phyloP scores from a whole-genome alignment of 306 rosid genomes.

The Abrus pulchellus region DNA sequence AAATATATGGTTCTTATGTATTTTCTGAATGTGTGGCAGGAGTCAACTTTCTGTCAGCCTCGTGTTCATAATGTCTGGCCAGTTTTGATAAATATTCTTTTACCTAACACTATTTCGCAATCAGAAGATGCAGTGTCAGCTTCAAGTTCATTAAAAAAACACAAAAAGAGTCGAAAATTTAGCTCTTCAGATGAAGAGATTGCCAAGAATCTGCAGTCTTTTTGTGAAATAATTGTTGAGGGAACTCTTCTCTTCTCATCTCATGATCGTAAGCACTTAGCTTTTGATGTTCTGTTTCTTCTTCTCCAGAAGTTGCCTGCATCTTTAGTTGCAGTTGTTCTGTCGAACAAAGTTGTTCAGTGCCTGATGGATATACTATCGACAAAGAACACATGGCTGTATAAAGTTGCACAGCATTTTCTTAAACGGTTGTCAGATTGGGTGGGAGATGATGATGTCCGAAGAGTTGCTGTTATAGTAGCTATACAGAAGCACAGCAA shows the following conservation, averaged over 20 bases:
- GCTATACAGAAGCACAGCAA: slow-evolving; percentile 95
- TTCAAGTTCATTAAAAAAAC: slow-evolving; percentile 83
- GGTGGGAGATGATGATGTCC: slow-evolving; percentile 81
- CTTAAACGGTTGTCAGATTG: slow-evolving; percentile 76
- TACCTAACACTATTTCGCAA: slow-evolving; percentile 75
- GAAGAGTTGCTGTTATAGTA: slow-evolving; percentile 85
- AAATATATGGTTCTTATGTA: slow-evolving; percentile 22
- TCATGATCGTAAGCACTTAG: slow-evolving; percentile 96
- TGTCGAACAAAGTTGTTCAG: slow-evolving; percentile 89
- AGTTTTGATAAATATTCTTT: slow-evolving; percentile 70
- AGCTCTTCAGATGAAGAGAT: slow-evolving; percentile 89
- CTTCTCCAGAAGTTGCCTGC: slow-evolving; percentile 84
- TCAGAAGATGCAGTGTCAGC: slow-evolving; percentile 69
- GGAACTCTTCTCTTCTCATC: slow-evolving; percentile 92
- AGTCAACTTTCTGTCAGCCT: slow-evolving; percentile 96
- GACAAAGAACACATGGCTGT: slow-evolving; percentile 83
- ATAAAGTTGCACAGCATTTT: slow-evolving; percentile 81
- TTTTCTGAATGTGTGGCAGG: slow-evolving; percentile 66
- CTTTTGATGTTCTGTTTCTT: slow-evolving; percentile 80
- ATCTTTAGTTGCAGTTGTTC: slow-evolving; percentile 67
- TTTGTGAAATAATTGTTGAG: slow-evolving; percentile 83
- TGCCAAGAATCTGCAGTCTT: slow-evolving; percentile 66
- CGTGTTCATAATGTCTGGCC: slow-evolving; percentile 94
- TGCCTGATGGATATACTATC: slow-evolving; percentile 87
- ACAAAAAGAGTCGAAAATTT: slow-evolving; percentile 79